A percentile compares a stretch with the other conserved stretches of the same genome.
These are phyloP conservation scores for Solanum virginianum DNA, from an alignment of 257 asterid species.

Conservation along the genomic window DNA sequence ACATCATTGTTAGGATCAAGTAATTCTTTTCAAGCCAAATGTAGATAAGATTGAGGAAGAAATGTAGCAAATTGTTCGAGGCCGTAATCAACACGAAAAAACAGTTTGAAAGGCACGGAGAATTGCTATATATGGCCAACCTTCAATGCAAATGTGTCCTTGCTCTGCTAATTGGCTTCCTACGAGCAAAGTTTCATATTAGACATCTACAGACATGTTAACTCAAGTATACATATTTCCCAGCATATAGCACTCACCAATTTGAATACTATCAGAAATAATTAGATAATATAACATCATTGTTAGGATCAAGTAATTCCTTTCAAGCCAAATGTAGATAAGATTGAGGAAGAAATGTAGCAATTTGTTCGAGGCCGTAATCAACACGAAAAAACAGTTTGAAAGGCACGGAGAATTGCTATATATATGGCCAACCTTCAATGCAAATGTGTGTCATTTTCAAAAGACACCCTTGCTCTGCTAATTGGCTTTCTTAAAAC, in stretches of 20 bases:
- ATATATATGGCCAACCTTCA: conserved; percentile 46
- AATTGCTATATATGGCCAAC: conserved; percentile 40
- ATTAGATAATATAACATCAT: not conserved
- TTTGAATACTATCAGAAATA: too few species aligned
- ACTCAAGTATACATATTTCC: too few species aligned
- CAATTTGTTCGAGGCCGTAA: conserved; percentile 15
- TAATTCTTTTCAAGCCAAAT: not conserved
- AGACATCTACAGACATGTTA: too few species aligned
- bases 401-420: conserved; percentile 67
- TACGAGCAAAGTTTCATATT: too few species aligned
- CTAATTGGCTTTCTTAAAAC: conserved; percentile 23
- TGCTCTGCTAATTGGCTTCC: conserved; percentile 58
- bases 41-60: not conserved
- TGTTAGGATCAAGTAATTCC: not conserved
- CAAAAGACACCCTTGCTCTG: conserved; percentile 46
- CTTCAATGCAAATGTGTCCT: conserved; percentile 54
- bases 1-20: not conserved
- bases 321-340: not conserved
- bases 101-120: conserved; percentile 54
- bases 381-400: conserved; percentile 15
- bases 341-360: not conserved
- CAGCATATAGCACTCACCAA: too few species aligned
- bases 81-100: conserved; percentile 20
- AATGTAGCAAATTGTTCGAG: conserved; percentile 9
- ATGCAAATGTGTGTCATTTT: conserved; percentile 38